Conservation (phyloP, 2,329 filamentous ascomycete species). For the Macrophomina pseudophaseolina region DNA sequence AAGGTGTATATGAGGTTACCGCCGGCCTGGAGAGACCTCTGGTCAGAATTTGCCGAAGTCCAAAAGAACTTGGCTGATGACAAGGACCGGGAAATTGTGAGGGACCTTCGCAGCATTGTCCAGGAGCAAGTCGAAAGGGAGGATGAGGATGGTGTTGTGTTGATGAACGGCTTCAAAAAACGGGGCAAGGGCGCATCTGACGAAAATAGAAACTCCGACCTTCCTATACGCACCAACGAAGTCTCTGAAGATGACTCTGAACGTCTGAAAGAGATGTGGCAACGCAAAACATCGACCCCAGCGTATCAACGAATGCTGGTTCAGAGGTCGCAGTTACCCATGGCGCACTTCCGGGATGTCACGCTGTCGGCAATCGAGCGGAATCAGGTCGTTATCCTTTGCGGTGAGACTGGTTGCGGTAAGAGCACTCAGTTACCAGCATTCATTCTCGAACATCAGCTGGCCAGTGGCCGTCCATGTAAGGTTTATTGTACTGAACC, state of each 20-base stretch:
- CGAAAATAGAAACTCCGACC: constrained; percentile 27
- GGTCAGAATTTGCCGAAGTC: constrained; percentile 74
- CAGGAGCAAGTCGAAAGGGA: constrained; percentile 66
- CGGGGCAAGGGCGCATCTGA: constrained; percentile 40
- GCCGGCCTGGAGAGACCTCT: constrained; percentile 81
- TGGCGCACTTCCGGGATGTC: constrained; percentile 81
- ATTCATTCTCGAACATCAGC: constrained; percentile 87
- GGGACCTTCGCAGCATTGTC: constrained; percentile 72
- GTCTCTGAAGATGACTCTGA: constrained; percentile 40
- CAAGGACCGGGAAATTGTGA: constrained; percentile 71
- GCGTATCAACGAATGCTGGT: constrained; percentile 79
- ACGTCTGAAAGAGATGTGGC: constrained; percentile 58
- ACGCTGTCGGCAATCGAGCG: constrained; percentile 78
- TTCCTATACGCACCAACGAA: constrained; percentile 15
- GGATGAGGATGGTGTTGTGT: constrained; percentile 63
- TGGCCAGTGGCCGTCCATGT: constrained; percentile 78
- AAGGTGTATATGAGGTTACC: constrained; percentile 82
- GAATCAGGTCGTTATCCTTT: constrained; percentile 89
- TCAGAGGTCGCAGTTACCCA: constrained; percentile 80
- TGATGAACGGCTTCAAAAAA: constrained; percentile 74
- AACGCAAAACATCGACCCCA: constrained; percentile 53
- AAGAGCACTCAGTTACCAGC: constrained; percentile 98
- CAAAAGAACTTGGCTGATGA: constrained; percentile 74
- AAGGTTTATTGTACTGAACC: constrained; percentile 97
- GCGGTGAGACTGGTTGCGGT: constrained; percentile 94